phyloP scores from a whole-genome alignment of 805 yeast species.

The Candida insectorum region DNA sequence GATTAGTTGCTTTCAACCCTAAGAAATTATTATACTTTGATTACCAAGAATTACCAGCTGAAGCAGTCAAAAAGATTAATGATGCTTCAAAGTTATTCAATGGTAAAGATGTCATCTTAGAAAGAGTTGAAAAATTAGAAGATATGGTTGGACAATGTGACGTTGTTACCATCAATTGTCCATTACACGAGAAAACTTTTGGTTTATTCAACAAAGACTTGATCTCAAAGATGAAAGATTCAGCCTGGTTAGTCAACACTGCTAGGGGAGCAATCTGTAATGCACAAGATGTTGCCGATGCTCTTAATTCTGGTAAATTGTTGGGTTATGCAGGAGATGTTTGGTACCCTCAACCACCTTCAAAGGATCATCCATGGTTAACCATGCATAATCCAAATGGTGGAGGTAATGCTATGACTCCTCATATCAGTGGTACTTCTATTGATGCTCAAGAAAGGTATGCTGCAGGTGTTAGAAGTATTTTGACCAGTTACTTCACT shows the following conservation, averaged over 20 bases:
- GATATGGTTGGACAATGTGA: constrained; percentile 68
- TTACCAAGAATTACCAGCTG: constrained; percentile 64
- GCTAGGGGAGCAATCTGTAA: constrained; percentile 81
- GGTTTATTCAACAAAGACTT: constrained; percentile 67
- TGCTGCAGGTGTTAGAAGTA: constrained; percentile 64
- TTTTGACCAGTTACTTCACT: constrained; percentile 59
- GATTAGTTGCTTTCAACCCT: constrained; percentile 70
- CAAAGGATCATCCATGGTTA: constrained; percentile 76
- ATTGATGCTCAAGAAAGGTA: constrained; percentile 78
- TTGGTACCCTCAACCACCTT: constrained; percentile 84
- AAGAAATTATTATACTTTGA: constrained; percentile 72
- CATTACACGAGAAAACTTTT: constrained; percentile 66
- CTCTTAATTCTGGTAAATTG: constrained; percentile 63
- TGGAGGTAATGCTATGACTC: constrained; percentile 83
- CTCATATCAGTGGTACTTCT: constrained; percentile 77
- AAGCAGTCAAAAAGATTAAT: constrained; percentile 40
- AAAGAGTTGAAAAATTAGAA: constrained; percentile 57
- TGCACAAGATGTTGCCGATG: constrained; percentile 72
- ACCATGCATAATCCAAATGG: constrained; percentile 59
- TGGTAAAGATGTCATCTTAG: constrained; percentile 52
- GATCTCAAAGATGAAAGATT: constrained; percentile 66
- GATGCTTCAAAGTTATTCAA: constrained; percentile 33
- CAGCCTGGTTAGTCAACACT: constrained; percentile 72
- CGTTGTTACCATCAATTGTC: constrained; percentile 73
- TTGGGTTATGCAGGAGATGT: constrained; percentile 86